Evolutionary conservation across 2,329 filamentous ascomycete genomes (phyloP).

Genomic region (Paraconiothyrium brasiliense): DNA sequence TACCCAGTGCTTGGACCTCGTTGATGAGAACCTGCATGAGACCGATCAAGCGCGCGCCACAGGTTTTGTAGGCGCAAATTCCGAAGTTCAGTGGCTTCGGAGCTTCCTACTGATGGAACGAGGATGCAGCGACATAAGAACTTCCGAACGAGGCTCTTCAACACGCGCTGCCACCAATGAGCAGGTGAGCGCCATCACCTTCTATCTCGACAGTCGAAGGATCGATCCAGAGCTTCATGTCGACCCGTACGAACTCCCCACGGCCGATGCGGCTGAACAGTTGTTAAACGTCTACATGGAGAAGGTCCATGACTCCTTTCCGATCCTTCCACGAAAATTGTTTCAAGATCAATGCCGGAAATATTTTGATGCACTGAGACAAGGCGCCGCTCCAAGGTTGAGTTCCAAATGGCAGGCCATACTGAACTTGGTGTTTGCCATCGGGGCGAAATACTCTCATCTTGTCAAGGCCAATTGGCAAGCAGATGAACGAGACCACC

Average conservation of each 20-base stretch:
- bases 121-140: slow-evolving; percentile 19
- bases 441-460: slow-evolving; percentile 52
- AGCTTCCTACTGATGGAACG: slow-evolving; percentile 33
- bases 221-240: slow-evolving; percentile 37
- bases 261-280: slow-evolving; percentile 39
- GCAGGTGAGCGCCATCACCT: slow-evolving; percentile 43
- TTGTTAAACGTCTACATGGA: slow-evolving; percentile 50
- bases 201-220: slow-evolving; percentile 45
- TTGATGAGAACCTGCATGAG: slow-evolving; percentile 41
- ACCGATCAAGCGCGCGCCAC: slow-evolving; percentile 38
- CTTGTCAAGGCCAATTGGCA: slow-evolving; percentile 40
- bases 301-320: slow-evolving; percentile 51
- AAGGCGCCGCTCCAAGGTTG: slow-evolving; percentile 28
- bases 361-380: slow-evolving; percentile 39
- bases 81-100: slow-evolving; percentile 46
- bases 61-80: slow-evolving; percentile 46
- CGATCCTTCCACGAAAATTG: slow-evolving; percentile 44
- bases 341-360: slow-evolving; percentile 47
- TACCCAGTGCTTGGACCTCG: slow-evolving; percentile 32
- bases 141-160: slow-evolving; percentile 19
- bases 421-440: slow-evolving; percentile 54
- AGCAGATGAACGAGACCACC: slow-evolving; percentile 43
- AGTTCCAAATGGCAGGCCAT: slow-evolving; percentile 50
- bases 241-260: slow-evolving; percentile 46
- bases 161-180: slow-evolving; percentile 24